Conservation (phyloP, 148 eudicot genomes). For the Amaranthus palmeri region DNA sequence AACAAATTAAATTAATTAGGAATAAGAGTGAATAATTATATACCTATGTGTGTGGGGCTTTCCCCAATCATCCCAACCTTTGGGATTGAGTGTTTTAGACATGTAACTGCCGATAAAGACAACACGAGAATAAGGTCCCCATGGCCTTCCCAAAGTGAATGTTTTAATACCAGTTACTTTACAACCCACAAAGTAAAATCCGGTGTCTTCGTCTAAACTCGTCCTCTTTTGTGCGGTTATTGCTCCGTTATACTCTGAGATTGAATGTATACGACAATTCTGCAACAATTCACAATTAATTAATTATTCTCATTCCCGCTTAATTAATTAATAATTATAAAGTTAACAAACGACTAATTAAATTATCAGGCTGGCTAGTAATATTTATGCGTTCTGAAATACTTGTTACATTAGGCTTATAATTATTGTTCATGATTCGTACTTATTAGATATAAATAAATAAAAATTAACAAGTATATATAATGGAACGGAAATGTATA, state of each 20-base stretch:
- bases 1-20: no score
- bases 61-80: slow-evolving; percentile 26
- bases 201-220: slow-evolving; percentile 35
- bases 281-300: slow-evolving; percentile 11
- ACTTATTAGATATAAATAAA: no score
- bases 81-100: no score
- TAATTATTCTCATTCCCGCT: no score
- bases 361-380: background rate
- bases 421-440: no score
- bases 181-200: slow-evolving; percentile 61
- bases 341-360: background rate
- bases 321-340: no score
- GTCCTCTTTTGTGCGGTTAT: slow-evolving; percentile 67
- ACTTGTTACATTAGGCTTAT: no score
- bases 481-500: no score
- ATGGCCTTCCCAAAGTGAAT: slow-evolving; percentile 55
- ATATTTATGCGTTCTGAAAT: no score
- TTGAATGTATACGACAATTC: slow-evolving; percentile 51
- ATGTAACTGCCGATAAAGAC: slow-evolving; percentile 17
- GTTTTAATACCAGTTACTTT: slow-evolving; percentile 39
- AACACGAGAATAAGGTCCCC: slow-evolving; percentile 61
- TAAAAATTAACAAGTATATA: no score
- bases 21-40: no score
- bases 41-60: background rate
- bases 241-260: slow-evolving; percentile 30